Percentiles rank a stretch among this genome's conserved stretches.
These are phyloP conservation scores for Saturnispora diversa DNA, from an alignment of 805 yeast genomes.

Conservation along the genomic window DNA sequence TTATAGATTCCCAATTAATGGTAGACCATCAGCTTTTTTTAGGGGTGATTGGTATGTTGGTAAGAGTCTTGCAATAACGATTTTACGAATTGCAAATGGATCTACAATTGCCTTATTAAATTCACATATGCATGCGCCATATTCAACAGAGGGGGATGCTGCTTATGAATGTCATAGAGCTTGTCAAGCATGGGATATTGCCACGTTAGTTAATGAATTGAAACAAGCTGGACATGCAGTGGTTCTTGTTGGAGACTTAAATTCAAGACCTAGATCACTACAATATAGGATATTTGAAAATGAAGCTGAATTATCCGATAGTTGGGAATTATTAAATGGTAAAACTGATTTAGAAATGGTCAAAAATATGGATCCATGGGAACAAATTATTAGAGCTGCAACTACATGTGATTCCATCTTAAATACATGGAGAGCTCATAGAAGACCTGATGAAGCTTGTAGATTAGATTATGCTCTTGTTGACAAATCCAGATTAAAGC, in stretches of 20 bases:
- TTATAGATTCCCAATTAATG: constrained; percentile 84
- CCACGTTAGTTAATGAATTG: constrained; percentile 54
- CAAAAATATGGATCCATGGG: constrained; percentile 40
- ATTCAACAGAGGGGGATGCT: constrained; percentile 73
- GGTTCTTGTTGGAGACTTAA: constrained; percentile 87
- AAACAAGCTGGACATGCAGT: constrained; percentile 74
- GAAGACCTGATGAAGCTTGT: constrained; percentile 62
- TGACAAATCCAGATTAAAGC: constrained; percentile 45
- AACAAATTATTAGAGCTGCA: constrained; percentile 68
- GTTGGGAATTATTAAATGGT: constrained; percentile 71
- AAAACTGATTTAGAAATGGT: constrained; percentile 35
- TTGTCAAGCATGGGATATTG: constrained; percentile 94
- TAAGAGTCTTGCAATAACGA: constrained; percentile 72
- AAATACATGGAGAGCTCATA: constrained; percentile 73
- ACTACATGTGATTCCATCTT: constrained; percentile 82
- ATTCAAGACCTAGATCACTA: constrained; percentile 78
- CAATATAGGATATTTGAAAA: constrained; percentile 67
- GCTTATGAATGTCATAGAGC: constrained; percentile 86
- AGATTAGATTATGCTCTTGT: constrained; percentile 85
- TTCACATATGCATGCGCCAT: constrained; percentile 98
- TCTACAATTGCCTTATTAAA: constrained; percentile 66
- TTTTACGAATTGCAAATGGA: constrained; percentile 45
- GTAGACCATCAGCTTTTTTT: constrained; percentile 86
- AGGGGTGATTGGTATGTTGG: constrained; percentile 98
- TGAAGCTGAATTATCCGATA: constrained; percentile 64